A percentile compares a stretch with the other conserved stretches of the same genome.
Conservation (phyloP, 805 yeast species). For the Maudiozyma turicensis region DNA sequence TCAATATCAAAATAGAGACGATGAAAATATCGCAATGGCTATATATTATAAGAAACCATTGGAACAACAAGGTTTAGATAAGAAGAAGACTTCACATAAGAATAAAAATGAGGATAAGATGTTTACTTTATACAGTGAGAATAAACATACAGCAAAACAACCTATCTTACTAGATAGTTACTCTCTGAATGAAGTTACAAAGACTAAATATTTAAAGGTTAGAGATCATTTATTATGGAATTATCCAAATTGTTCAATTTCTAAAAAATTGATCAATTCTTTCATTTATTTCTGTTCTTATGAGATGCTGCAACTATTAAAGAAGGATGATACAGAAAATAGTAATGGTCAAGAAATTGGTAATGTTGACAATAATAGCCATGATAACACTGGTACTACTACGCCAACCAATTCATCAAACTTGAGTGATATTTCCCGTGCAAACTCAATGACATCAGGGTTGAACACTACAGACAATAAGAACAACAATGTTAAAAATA, state of each 20-base stretch:
- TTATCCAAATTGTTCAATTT: slow-evolving; percentile 66
- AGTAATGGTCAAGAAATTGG: background rate
- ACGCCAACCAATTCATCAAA: too few relatives aligned
- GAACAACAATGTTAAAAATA: background rate
- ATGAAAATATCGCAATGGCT: slow-evolving; percentile 59
- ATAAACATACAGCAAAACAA: slow-evolving; percentile 29
- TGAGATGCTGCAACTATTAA: slow-evolving; percentile 43
- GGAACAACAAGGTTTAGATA: slow-evolving; percentile 56
- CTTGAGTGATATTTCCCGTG: too few relatives aligned
- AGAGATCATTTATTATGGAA: slow-evolving; percentile 89
- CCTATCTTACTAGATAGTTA: slow-evolving; percentile 58
- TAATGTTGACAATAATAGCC: background rate
- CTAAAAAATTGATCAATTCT: slow-evolving; percentile 66
- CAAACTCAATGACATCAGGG: background rate
- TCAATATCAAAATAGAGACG: slow-evolving; percentile 64
- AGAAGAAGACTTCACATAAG: slow-evolving; percentile 42
- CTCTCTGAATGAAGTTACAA: slow-evolving; percentile 57
- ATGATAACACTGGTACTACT: too few relatives aligned
- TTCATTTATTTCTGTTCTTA: slow-evolving; percentile 57
- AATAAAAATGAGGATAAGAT: slow-evolving; percentile 26
- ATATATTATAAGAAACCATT: slow-evolving; percentile 66
- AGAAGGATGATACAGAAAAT: slow-evolving; percentile 8
- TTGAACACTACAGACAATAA: background rate
- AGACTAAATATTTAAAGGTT: slow-evolving; percentile 60
- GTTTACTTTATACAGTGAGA: slow-evolving; percentile 56